Evolutionary conservation across 192 early-diverging fungal species (phyloP), one percentile per base, ranked within the genome.

Genomic region (Linderina pennispora): DNA sequence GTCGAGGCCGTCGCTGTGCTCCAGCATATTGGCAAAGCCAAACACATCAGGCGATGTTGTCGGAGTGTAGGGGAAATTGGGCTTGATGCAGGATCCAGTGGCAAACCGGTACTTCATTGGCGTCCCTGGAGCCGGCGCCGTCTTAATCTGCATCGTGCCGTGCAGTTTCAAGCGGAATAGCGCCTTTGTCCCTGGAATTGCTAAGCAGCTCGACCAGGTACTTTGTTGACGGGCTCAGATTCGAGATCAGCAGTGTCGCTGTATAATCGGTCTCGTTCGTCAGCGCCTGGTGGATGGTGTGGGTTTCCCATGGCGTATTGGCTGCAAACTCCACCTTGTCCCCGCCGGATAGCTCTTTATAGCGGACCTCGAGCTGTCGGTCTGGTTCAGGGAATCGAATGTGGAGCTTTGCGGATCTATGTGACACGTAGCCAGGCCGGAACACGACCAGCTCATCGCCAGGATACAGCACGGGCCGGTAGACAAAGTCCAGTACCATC

Each of bases 11-110:
- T 56, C 50, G 42, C 62, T 65, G 42, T 73, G 61, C 11, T 53
- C 55, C 21, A 63, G 49, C 40, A 74, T 62, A 33, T 52, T 59
- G 20, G 21, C 40, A 36, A 77, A 70, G 3, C 75, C 75, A 34
- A 48, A 56, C n/a, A 77, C 40, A 16, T 63, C 63, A 13, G 64
- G 48, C 16, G 48, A 38, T 31, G 23, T 8, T 14, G 55, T 36
- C 9, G 50, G 65, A 4, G 35, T 21, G 58, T 75, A 77, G 19
- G 75, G 75, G 40, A 67, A 72, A 18, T 68, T 65, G 35, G 68
- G 75, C 41, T 68, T 77, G 50, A 77, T 70, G 33, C 75, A 77
- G 23, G 75, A 77, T 11, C 75, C 75, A 0, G 63, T 50, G 3
- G 51, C 74, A 38, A 76, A 71, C 25, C 52, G 52, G 48, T 68